Percentiles rank a stretch among this genome's conserved stretches.
Evolutionary conservation across 148 eudicot genomes (phyloP).

Genomic region (Chenopodium album): DNA sequence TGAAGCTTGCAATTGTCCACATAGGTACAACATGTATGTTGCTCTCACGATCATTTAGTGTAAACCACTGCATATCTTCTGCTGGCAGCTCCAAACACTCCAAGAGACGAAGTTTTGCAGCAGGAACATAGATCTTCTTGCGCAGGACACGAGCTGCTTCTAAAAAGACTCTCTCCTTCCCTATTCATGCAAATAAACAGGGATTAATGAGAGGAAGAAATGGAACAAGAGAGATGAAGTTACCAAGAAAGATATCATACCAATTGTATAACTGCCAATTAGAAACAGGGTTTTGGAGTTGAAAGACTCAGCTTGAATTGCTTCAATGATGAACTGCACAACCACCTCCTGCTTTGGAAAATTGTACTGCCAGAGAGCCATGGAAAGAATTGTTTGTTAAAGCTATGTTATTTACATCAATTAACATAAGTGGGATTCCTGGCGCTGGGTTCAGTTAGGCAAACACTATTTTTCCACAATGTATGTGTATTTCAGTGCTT

Average conservation of each 20-base stretch:
- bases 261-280: conserved; percentile 94
- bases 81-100: conserved; percentile 70
- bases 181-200: conserved; percentile 33
- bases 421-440: neutral
- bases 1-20: conserved; percentile 96
- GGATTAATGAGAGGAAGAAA: conserved; percentile 4
- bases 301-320: conserved; percentile 95
- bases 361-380: conserved; percentile 66
- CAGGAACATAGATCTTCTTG: conserved; percentile 67
- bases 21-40: conserved; percentile 93
- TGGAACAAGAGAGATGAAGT: neutral
- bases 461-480: neutral
- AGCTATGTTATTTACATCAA: neutral
- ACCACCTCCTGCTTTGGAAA: conserved; percentile 94
- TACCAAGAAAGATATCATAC: conserved; percentile 40
- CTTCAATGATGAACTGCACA: conserved; percentile 88
- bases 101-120: conserved; percentile 75
- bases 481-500: neutral
- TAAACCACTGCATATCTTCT: conserved; percentile 89
- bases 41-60: conserved; percentile 73
- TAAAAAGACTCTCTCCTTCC: conserved; percentile 83
- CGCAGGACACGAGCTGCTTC: conserved; percentile 84
- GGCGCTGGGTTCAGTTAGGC: neutral
- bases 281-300: conserved; percentile 84
- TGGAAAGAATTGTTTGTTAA: conserved; percentile 15